These are phyloP conservation scores for Rhizopogon salebrosus DNA, from an alignment of 768 basidiomycete genomes.

Conservation along the genomic window DNA sequence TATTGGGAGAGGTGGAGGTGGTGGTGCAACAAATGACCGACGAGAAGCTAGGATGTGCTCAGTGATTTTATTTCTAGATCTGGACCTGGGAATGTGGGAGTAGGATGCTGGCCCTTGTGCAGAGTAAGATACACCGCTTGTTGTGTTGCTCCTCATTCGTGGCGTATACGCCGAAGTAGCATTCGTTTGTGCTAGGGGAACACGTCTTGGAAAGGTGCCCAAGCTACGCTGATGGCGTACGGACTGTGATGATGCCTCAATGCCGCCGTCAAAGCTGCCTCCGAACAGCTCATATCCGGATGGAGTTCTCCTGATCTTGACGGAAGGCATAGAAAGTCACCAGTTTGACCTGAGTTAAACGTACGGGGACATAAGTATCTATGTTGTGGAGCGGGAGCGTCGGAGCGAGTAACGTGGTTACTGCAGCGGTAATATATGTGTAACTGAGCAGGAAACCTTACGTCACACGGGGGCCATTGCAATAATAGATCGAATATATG, in stretches of 20 bases:
- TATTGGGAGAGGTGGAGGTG: background rate
- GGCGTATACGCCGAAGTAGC: background rate
- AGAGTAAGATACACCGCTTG: slow-evolving; percentile 1
- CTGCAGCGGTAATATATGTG: too few species aligned
- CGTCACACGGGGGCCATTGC: background rate
- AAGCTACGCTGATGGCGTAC: background rate
- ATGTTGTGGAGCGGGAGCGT: background rate
- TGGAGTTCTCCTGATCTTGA: slow-evolving; percentile 33
- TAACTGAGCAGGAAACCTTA: too few species aligned
- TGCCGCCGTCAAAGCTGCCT: background rate
- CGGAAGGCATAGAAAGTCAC: slow-evolving; percentile 37
- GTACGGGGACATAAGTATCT: too few species aligned
- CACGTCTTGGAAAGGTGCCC: background rate
- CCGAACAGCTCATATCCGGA: background rate
- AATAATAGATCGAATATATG: background rate
- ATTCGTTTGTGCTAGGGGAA: background rate
- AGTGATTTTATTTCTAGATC: slow-evolving; percentile 8
- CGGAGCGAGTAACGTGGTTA: too few species aligned
- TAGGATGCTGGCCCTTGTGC: too few species aligned
- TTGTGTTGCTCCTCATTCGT: background rate
- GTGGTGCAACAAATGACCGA: background rate
- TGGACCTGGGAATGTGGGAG: background rate
- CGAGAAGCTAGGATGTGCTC: slow-evolving; percentile 6
- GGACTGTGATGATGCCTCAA: background rate
- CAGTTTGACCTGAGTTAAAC: too few species aligned